Conservation (phyloP, 345 rosid species). For the Salix koriyanagi region DNA sequence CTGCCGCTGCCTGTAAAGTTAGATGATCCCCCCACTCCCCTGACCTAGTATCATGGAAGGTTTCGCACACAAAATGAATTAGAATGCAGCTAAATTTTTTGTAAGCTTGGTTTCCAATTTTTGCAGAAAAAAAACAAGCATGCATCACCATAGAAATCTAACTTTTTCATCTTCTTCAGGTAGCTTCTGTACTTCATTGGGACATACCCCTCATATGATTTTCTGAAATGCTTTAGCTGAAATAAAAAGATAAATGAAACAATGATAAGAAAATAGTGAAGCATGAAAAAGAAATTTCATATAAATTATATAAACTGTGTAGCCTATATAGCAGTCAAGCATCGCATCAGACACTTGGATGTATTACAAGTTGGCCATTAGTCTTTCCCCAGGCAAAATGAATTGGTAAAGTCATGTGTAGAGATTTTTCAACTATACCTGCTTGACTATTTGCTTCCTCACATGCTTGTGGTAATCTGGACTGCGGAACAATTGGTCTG, state of each 20-base stretch:
- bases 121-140: slow-evolving; percentile 21
- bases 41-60: slow-evolving; percentile 33
- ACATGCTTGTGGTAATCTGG: slow-evolving; percentile 79
- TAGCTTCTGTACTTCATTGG: slow-evolving; percentile 86
- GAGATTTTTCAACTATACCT: slow-evolving; percentile 43
- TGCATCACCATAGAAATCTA: slow-evolving; percentile 35
- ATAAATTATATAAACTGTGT: neutral
- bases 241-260: slow-evolving; percentile 11
- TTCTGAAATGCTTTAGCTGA: slow-evolving; percentile 69
- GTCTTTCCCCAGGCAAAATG: neutral
- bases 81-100: slow-evolving; percentile 5
- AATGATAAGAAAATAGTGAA: neutral
- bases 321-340: neutral
- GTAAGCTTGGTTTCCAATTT: slow-evolving; percentile 6
- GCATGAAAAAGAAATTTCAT: neutral
- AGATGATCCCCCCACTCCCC: slow-evolving; percentile 99
- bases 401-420: neutral
- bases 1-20: slow-evolving; percentile 96
- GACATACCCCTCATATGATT: slow-evolving; percentile 75
- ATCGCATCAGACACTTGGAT: neutral
- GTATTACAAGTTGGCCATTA: neutral
- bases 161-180: slow-evolving; percentile 83
- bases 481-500: slow-evolving; percentile 84
- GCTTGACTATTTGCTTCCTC: slow-evolving; percentile 73
- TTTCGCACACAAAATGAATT: slow-evolving; percentile 23